phyloP scores from a whole-genome alignment of 2,329 filamentous ascomycete genomes.

The Colletotrichum eleusines region DNA sequence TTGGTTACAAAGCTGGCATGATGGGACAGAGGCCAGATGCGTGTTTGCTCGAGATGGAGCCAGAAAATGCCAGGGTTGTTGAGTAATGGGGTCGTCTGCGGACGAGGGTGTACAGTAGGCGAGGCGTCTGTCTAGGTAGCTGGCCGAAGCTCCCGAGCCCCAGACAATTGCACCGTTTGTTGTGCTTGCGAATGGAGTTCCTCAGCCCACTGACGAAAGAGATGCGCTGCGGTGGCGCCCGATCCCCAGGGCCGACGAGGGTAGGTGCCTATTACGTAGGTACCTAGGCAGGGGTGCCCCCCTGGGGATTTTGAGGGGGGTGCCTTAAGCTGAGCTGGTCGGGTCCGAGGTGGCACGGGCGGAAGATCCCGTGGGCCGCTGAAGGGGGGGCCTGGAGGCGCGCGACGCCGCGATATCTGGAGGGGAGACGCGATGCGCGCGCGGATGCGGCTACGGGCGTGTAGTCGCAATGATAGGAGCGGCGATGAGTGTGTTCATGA shows the following conservation, averaged over 20 bases:
- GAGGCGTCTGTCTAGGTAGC: constrained; percentile 37
- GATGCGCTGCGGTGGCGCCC: constrained; percentile 20
- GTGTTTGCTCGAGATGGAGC: constrained; percentile 13
- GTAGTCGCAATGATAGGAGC: not conserved
- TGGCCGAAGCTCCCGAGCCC: constrained; percentile 41
- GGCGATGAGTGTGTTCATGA: not conserved
- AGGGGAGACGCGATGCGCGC: constrained; percentile 28
- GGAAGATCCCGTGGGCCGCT: constrained; percentile 39
- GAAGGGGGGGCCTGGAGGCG: constrained; percentile 21
- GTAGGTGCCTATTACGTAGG: no score
- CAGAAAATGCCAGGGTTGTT: constrained; percentile 18
- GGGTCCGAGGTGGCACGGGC: constrained; percentile 32
- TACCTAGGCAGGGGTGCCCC: constrained; percentile 39
- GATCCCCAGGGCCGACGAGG: constrained; percentile 23
- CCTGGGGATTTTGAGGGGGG: constrained; percentile 32
- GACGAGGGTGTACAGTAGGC: constrained; percentile 35
- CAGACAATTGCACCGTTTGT: constrained; percentile 18
- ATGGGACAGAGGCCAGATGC: not conserved
- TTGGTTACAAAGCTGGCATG: constrained; percentile 7
- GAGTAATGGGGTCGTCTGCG: constrained; percentile 38
- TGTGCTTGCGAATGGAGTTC: constrained; percentile 31
- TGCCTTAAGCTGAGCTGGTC: constrained; percentile 18
- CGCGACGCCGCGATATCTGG: constrained; percentile 34
- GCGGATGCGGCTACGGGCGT: not conserved
- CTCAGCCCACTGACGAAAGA: constrained; percentile 36